These are phyloP conservation scores for Fusarium stilboides DNA, from an alignment of 2,329 filamentous ascomycete genomes.

Conservation along the genomic window DNA sequence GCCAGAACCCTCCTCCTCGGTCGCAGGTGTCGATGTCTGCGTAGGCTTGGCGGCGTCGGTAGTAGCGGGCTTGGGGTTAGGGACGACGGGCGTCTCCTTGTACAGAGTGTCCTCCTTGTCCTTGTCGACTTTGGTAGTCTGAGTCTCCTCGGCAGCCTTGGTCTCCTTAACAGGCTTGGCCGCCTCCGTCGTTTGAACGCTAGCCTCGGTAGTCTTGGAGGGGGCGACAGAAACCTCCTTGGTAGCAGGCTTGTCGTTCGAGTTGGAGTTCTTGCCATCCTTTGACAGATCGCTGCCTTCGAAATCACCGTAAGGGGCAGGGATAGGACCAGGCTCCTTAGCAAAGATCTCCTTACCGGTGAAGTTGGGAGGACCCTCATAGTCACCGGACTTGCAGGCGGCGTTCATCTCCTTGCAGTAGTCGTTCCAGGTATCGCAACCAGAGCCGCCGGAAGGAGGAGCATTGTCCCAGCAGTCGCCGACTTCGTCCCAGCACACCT, in stretches of 20 bases:
- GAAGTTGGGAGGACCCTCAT: constrained; percentile 64
- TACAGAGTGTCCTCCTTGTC: constrained; percentile 15
- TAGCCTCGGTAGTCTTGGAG: constrained; percentile 19
- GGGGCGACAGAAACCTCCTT: constrained; percentile 16
- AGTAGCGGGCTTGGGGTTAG: constrained; percentile 16
- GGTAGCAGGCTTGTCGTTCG: constrained; percentile 19
- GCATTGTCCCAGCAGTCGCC: constrained; percentile 71
- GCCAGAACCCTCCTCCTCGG: constrained; percentile 16
- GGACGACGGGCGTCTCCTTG: constrained; percentile 29
- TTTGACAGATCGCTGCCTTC: constrained; percentile 35
- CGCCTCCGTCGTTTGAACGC: constrained; percentile 17
- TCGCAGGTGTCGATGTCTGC: constrained; percentile 35
- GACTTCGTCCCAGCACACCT: constrained; percentile 72
- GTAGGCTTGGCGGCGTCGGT: constrained; percentile 25
- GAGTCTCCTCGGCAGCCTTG: constrained; percentile 11
- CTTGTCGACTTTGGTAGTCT: constrained; percentile 31
- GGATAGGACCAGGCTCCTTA: constrained; percentile 54
- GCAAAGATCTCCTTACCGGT: constrained; percentile 55
- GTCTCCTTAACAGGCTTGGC: constrained; percentile 20
- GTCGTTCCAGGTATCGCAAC: constrained; percentile 73
- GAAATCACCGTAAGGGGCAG: constrained; percentile 51
- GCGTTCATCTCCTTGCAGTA: constrained; percentile 70
- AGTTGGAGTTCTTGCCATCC: constrained; percentile 27
- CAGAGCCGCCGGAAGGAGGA: constrained; percentile 70
- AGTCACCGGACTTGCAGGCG: constrained; percentile 60